These are phyloP conservation scores for Fagus crenata DNA, from an alignment of 306 rosid genomes.

Conservation along the genomic window DNA sequence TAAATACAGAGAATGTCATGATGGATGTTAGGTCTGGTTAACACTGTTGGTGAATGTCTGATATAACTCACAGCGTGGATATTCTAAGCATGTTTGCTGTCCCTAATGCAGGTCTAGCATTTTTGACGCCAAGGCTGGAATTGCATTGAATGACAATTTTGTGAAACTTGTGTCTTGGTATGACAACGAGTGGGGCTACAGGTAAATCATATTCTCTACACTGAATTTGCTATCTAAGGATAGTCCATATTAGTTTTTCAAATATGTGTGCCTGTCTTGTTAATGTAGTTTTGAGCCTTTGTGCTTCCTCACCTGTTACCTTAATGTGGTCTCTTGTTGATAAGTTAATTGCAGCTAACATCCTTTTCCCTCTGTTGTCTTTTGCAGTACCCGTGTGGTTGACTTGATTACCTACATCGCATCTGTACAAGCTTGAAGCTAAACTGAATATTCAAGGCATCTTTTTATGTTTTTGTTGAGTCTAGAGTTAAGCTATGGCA, in stretches of 20 bases:
- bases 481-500: slow-evolving; percentile 6
- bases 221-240: neutral
- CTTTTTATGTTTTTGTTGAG: slow-evolving; percentile 23
- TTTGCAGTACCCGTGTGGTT: slow-evolving; percentile 82
- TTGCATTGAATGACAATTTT: slow-evolving; percentile 68
- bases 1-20: too few relatives aligned
- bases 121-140: slow-evolving; percentile 93
- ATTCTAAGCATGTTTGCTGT: neutral
- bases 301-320: too few relatives aligned
- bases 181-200: slow-evolving; percentile 91
- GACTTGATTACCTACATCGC: slow-evolving; percentile 84
- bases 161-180: slow-evolving; percentile 86
- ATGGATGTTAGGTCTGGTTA: too few relatives aligned
- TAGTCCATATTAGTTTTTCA: neutral
- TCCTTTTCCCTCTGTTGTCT: neutral
- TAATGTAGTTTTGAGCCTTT: neutral
- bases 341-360: neutral
- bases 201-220: slow-evolving; percentile 35
- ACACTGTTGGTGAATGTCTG: neutral
- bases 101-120: slow-evolving; percentile 78
- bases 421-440: slow-evolving; percentile 38
- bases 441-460: slow-evolving; percentile 20
- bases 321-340: neutral
- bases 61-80: neutral
- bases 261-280: neutral